These are phyloP conservation scores for Cercospora zeae-maydis DNA, from an alignment of 2,329 filamentous ascomycete genomes.

Conservation along the genomic window DNA sequence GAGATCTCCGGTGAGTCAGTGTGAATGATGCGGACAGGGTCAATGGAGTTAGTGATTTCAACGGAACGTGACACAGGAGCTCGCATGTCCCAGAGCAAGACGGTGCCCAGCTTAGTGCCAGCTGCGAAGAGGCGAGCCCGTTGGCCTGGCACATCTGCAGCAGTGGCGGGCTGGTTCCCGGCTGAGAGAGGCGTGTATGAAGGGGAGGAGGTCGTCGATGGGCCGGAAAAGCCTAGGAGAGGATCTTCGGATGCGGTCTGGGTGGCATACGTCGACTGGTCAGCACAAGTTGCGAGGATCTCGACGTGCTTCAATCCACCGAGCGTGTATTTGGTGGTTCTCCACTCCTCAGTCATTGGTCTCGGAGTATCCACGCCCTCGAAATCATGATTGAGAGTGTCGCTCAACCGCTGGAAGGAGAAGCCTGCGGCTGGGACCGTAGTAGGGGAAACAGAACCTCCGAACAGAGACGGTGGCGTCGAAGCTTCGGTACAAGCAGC, in stretches of 20 bases:
- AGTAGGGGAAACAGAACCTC: constrained; percentile 40
- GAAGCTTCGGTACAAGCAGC: constrained; percentile 25
- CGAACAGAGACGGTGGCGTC: constrained; percentile 50
- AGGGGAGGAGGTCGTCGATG: constrained; percentile 52
- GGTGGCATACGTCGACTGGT: constrained; percentile 69
- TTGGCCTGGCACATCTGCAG: constrained; percentile 73
- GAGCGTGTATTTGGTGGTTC: constrained; percentile 58
- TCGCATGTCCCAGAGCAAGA: constrained; percentile 83
- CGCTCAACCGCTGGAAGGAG: constrained; percentile 28
- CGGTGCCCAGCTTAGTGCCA: constrained; percentile 72
- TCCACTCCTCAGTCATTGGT: constrained; percentile 60
- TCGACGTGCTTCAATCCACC: constrained; percentile 57
- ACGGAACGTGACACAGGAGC: constrained; percentile 56
- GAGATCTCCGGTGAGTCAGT: constrained; percentile 89
- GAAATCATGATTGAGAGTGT: constrained; percentile 25
- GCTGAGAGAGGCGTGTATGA: constrained; percentile 52
- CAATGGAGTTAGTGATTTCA: constrained; percentile 56
- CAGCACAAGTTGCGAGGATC: constrained; percentile 68
- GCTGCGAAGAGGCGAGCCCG: constrained; percentile 75
- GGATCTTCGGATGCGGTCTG: constrained; percentile 76
- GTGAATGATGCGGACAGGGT: constrained; percentile 75
- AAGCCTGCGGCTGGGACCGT: constrained; percentile 34
- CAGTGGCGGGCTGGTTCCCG: constrained; percentile 44
- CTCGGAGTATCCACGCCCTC: constrained; percentile 30
- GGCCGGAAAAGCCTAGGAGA: constrained; percentile 57